These are phyloP conservation scores for Digitaria exilis DNA, from an alignment of 202 grass and related monocot genomes.

Conservation along the genomic window DNA sequence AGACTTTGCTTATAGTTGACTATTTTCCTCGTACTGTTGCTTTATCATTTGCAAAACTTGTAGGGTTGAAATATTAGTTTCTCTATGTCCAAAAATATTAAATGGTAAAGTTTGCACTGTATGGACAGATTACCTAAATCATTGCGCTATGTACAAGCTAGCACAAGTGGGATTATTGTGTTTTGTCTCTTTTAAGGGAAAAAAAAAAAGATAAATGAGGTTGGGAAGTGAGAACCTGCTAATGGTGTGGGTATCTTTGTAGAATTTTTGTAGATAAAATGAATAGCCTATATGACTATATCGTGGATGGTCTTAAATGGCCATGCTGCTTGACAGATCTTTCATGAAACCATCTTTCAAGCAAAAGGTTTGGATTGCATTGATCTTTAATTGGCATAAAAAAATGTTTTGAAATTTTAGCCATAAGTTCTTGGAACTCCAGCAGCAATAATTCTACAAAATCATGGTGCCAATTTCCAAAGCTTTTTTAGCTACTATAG, in stretches of 20 bases:
- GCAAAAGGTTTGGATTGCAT: neutral
- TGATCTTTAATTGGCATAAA: neutral
- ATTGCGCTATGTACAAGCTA: slow-evolving; percentile 4
- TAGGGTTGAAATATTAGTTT: neutral
- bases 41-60: slow-evolving; percentile 13
- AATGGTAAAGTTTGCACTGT: neutral
- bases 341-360: slow-evolving; percentile 34
- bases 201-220: slow-evolving; percentile 3
- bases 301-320: slow-evolving; percentile 21
- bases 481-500: neutral
- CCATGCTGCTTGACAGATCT: neutral
- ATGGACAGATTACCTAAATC: neutral
- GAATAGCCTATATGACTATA: slow-evolving; percentile 19
- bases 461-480: slow-evolving; percentile 20
- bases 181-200: neutral
- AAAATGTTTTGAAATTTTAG: neutral
- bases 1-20: too few relatives aligned
- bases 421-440: slow-evolving; percentile 18
- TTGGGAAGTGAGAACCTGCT: neutral
- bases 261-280: slow-evolving; percentile 1
- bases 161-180: neutral
- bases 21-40: neutral
- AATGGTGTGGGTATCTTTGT: neutral
- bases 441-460: neutral
- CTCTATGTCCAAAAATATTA: slow-evolving; percentile 19